These are phyloP conservation scores for Diaporthe eres DNA, from an alignment of 2,329 filamentous ascomycete genomes.

Conservation along the genomic window DNA sequence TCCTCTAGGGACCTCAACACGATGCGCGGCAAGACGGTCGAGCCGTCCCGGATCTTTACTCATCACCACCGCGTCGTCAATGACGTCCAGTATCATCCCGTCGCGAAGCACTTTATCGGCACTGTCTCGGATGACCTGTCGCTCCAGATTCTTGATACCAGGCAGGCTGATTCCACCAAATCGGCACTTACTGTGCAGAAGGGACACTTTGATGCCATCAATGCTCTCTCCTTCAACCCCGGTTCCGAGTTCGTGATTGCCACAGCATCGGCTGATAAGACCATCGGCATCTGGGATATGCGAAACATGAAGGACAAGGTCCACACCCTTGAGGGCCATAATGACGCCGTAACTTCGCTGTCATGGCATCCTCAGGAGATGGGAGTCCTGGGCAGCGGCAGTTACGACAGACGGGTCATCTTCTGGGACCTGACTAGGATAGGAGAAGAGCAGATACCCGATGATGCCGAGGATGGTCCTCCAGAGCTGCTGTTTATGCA, in stretches of 20 bases:
- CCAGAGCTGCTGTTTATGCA: constrained; percentile 99
- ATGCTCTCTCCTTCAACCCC: constrained; percentile 95
- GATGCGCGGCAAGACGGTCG: constrained; percentile 75
- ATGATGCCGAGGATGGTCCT: constrained; percentile 94
- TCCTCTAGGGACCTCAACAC: constrained; percentile 40
- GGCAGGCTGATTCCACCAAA: constrained; percentile 74
- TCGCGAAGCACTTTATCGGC: constrained; percentile 87
- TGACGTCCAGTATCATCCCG: constrained; percentile 95
- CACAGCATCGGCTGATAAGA: constrained; percentile 95
- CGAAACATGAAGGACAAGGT: constrained; percentile 91
- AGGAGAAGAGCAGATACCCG: constrained; percentile 93
- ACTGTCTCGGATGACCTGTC: constrained; percentile 96
- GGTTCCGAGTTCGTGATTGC: constrained; percentile 91
- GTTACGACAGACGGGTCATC: constrained; percentile 92
- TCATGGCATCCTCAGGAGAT: constrained; percentile 96
- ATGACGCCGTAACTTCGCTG: constrained; percentile 90
- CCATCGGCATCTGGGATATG: constrained; percentile 94
- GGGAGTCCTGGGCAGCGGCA: constrained; percentile 88
- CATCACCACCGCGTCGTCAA: constrained; percentile 95
- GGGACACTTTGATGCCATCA: constrained; percentile 93
- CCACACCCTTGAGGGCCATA: constrained; percentile 90
- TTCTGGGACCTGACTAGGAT: constrained; percentile 96
- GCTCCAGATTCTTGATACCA: constrained; percentile 91
- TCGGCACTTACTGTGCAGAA: constrained; percentile 78
- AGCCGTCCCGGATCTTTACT: constrained; percentile 81